These are phyloP conservation scores for Torulaspora gathmanii DNA, from an alignment of 805 yeast species.

Conservation along the genomic window DNA sequence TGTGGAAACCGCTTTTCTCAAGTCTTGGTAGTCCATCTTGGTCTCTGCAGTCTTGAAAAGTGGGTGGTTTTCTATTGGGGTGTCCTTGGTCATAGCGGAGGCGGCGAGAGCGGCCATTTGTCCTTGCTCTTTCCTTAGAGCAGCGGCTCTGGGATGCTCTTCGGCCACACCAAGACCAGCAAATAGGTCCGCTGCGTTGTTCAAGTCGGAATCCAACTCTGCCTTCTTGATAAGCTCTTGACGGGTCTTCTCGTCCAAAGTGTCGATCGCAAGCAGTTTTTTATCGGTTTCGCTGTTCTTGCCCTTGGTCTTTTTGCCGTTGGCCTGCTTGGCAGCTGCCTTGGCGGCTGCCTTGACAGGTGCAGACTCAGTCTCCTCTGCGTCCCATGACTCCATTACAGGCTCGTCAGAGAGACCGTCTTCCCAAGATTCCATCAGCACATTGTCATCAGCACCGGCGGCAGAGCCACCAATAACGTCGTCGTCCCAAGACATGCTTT, in stretches of 20 bases:
- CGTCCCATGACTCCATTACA: constrained; percentile 87
- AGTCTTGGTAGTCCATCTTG: constrained; percentile 72
- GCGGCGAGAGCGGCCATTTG: constrained; percentile 32
- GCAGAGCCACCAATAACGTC: constrained; percentile 79
- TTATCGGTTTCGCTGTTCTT: constrained; percentile 39
- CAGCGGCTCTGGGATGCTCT: constrained; percentile 44
- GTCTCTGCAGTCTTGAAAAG: constrained; percentile 68
- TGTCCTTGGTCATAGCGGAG: constrained; percentile 37
- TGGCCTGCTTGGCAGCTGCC: constrained; percentile 22
- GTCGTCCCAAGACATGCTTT: constrained; percentile 59
- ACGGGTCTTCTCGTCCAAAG: constrained; percentile 68
- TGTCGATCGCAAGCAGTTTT: constrained; percentile 54
- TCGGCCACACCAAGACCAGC: constrained; percentile 61
- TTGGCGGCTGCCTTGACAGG: constrained; percentile 26
- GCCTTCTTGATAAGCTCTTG: constrained; percentile 71
- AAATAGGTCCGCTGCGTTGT: constrained; percentile 88
- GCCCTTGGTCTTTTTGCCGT: constrained; percentile 31
- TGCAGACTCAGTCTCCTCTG: constrained; percentile 58
- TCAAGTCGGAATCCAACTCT: constrained; percentile 79
- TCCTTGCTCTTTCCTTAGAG: constrained; percentile 37
- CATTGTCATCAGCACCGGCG: constrained; percentile 43
- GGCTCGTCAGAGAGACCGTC: constrained; percentile 67
- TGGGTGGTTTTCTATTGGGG: constrained; percentile 73
- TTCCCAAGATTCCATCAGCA: constrained; percentile 68
- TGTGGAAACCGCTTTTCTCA: constrained; percentile 66